Evolutionary conservation across 2,329 filamentous ascomycete genomes (phyloP), one percentile per base, ranked within the genome.

Genomic region (Ceratocystis destructans): DNA sequence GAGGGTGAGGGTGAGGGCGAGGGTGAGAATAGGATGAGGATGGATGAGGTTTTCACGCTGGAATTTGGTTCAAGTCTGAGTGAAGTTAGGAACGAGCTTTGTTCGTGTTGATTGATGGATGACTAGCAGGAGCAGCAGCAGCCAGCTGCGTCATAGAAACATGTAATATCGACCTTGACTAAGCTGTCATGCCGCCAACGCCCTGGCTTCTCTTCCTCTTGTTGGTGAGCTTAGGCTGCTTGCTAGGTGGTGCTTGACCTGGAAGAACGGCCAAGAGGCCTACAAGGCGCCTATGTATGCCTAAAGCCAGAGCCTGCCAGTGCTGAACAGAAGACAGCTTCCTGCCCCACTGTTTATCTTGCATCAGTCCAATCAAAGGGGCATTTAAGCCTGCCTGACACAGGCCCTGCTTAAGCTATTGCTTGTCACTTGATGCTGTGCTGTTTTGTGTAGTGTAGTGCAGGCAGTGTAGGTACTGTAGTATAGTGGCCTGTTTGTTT

Each of bases 401-500:
- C 8, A 48, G 48, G 48, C 20, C 20, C 5, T 25, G 8, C 25
- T 15, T 22, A 31, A 55, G 50, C 50, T 55, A 17, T 25, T 55
- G 50, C 50, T 55, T 20, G 22, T 25, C 22, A 25, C 31, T 55
- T 55, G 50, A 17, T 25, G n/a, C 50, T 55, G 6, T 37, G 55
- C 55, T 59, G 55, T 33, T 33, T 37, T 31, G 6, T 59, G n/a
- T 12, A 50, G 6, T 59, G n/a, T 12, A 50, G 22, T 50, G 48
- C 1, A 8, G 28, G 15, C 31, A 37, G 48, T 59, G 48, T 50
- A 50, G n/a, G n/a, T 3, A 10, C 2, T 50, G 6, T 4, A 8
- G 37, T 59, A 22, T 31, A 59, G 55, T 59, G 55, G 55, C 55
- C 55, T 59, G 55, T 31, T 59, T 31, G 17, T 53, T 53, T 53